Evolutionary conservation across 75 land plant species (phyloP).

Genomic region (Chamaecyparis obtusa): DNA sequence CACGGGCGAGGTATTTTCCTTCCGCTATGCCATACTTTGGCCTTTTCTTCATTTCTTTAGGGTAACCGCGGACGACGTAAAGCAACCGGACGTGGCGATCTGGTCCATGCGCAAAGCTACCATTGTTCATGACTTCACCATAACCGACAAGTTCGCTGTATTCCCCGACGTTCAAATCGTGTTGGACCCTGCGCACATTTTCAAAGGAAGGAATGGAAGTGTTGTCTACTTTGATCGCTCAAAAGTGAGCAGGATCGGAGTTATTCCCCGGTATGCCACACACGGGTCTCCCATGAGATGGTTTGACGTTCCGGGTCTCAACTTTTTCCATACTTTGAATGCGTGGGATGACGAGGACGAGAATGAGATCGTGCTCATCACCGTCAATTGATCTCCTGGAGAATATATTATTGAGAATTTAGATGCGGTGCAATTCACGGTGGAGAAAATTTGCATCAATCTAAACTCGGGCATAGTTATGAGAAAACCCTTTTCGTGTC

Average conservation of each 20-base stretch:
- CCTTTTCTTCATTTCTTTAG: too few species aligned
- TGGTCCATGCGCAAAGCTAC: too few species aligned
- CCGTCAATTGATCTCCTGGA: constrained; percentile 48
- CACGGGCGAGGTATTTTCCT: background rate
- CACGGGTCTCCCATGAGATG: constrained; percentile 52
- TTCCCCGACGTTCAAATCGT: constrained; percentile 51
- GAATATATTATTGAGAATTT: constrained; percentile 42
- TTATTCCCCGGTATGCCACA: constrained; percentile 52
- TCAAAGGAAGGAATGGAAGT: constrained; percentile 23
- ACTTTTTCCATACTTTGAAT: constrained; percentile 43
- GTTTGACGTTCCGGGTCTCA: constrained; percentile 68
- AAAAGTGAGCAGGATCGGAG: constrained; percentile 59
- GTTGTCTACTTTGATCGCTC: constrained; percentile 37
- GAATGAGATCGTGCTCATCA: constrained; percentile 45
- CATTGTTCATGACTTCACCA: background rate
- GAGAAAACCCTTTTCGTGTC: constrained; percentile 32
- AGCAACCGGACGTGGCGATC: background rate
- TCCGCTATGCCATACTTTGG: background rate
- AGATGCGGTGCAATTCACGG: constrained; percentile 28
- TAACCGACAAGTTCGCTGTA: constrained; percentile 21
- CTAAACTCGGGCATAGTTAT: constrained; percentile 36
- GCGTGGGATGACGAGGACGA: constrained; percentile 55
- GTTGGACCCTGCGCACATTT: constrained; percentile 40
- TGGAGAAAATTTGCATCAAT: constrained; percentile 60
- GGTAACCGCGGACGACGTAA: background rate